These are phyloP conservation scores for Arachis hypogaea DNA, from an alignment of 306 rosid genomes.

Conservation along the genomic window DNA sequence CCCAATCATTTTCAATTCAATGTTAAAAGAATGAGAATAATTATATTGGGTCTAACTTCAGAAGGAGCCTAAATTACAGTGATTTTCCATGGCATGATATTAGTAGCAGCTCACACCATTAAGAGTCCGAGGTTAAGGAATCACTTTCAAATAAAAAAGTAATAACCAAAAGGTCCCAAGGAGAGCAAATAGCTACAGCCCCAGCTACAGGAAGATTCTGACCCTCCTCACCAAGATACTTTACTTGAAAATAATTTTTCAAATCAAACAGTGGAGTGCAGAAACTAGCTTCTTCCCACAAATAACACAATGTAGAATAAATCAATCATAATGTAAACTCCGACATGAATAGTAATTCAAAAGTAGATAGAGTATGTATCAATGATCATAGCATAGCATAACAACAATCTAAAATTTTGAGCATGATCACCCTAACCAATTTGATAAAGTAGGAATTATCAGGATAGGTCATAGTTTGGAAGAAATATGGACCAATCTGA, in stretches of 20 bases:
- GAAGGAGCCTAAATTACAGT: slow-evolving; percentile 4
- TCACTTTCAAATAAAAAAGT: slow-evolving; percentile 35
- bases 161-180: slow-evolving; percentile 99
- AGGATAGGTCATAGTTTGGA: slow-evolving; percentile 5
- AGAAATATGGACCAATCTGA: slow-evolving; percentile 11
- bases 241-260: slow-evolving; percentile 60
- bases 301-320: not conserved
- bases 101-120: slow-evolving; percentile 5
- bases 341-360: slow-evolving; percentile 12
- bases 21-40: not conserved
- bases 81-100: slow-evolving; percentile 23
- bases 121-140: slow-evolving; percentile 19
- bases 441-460: slow-evolving; percentile 13
- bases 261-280: slow-evolving; percentile 33
- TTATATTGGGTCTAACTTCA: slow-evolving; percentile 8
- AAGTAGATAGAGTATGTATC: slow-evolving; percentile 13
- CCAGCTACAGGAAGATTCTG: slow-evolving; percentile 79
- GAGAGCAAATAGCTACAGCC: slow-evolving; percentile 88
- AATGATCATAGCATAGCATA: slow-evolving; percentile 20
- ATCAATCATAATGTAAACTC: slow-evolving; percentile 7
- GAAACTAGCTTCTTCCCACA: slow-evolving; percentile 19
- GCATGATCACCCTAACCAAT: slow-evolving; percentile 30
- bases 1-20: not conserved
- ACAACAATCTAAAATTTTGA: not conserved
- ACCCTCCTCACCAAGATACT: slow-evolving; percentile 96